Base-by-base conservation (phyloP, 2,329 filamentous ascomycete species). In the Sordariomycetes sp. region DNA sequence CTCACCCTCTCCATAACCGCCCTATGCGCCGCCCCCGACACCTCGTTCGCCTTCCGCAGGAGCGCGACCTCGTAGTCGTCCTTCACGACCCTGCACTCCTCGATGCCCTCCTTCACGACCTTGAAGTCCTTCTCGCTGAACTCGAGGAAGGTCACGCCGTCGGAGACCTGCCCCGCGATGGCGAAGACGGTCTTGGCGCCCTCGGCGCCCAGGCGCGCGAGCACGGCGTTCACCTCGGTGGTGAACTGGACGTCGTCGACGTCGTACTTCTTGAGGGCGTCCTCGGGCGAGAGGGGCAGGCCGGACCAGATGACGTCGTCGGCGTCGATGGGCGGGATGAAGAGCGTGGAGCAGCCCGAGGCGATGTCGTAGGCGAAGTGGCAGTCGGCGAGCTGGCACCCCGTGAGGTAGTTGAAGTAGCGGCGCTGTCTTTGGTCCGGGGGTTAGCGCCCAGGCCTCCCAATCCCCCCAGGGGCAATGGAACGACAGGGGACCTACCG, bases 281-380 rank as follows among this genome's bases (percentile, higher is more conserved):
- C 88, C 50, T 88, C 80, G 37, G 80, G 74, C 40, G 85, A 89
- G 61, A 95, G 76, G 0, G 93, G 94, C 18, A 97, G 80, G 14
- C 94, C 94, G 32, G 88, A 89, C 93, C 93, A 99, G 68, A 97
- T 90, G 60, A 97, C 91, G 58, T 85, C 86, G 51, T 94, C 89
- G n/a, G 90, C 82, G 65, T 96, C 86, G 65, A 92, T 82, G 18
- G 91, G 89, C 2, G 94, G 93, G 65, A 99, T 93, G 75, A 92
- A 99, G 54, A 99, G 83, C 2, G 87, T 95, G 48, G 92, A 82
- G 65, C 85, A 83, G 63, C 85, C 80, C 54, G 82, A 79, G 53
- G 81, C 76, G 59, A 96, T 86, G 63, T 96, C 87, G 76, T 97
- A 96, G 59, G 87, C 81, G 60, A 90, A 81, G 69, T 86, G 86